phyloP scores from a whole-genome alignment of 768 basidiomycete genomes.

The Plicaturopsis crispa region DNA sequence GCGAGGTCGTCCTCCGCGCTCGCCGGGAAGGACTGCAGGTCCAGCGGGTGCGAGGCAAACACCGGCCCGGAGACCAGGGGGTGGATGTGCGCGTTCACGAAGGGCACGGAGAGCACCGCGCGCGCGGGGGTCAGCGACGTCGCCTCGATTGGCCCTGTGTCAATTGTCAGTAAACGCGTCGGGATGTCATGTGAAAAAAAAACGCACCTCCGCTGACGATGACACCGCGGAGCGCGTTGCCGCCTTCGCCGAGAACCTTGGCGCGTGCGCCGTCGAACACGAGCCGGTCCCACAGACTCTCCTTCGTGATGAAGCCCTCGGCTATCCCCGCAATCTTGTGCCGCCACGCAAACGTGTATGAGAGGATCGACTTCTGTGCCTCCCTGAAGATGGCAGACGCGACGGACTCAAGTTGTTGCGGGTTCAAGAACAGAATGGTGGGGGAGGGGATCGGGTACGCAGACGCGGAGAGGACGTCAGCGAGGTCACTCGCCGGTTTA shows the following conservation, averaged over 20 bases:
- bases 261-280: conserved; percentile 66
- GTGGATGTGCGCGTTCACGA: conserved; percentile 59
- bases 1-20: conserved; percentile 26
- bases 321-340: conserved; percentile 66
- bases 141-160: conserved; percentile 41
- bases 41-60: conserved; percentile 76
- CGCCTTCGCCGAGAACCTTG: conserved; percentile 49
- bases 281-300: conserved; percentile 79
- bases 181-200: background rate
- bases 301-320: conserved; percentile 72
- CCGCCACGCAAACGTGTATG: conserved; percentile 62
- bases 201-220: conserved; percentile 66
- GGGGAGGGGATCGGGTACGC: conserved; percentile 61
- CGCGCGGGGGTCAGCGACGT: conserved; percentile 53
- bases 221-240: conserved; percentile 56
- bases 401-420: conserved; percentile 52
- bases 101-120: conserved; percentile 68
- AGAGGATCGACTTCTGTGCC: conserved; percentile 44
- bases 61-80: conserved; percentile 67
- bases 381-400: conserved; percentile 43
- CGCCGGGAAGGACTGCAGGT: conserved; percentile 67
- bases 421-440: conserved; percentile 70
- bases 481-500: conserved; percentile 22
- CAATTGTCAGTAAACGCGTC: too few relatives aligned
- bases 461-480: conserved; percentile 40